Base-by-base conservation (phyloP, 2,329 filamentous ascomycete species). In the Pyrenochaeta sp. region DNA sequence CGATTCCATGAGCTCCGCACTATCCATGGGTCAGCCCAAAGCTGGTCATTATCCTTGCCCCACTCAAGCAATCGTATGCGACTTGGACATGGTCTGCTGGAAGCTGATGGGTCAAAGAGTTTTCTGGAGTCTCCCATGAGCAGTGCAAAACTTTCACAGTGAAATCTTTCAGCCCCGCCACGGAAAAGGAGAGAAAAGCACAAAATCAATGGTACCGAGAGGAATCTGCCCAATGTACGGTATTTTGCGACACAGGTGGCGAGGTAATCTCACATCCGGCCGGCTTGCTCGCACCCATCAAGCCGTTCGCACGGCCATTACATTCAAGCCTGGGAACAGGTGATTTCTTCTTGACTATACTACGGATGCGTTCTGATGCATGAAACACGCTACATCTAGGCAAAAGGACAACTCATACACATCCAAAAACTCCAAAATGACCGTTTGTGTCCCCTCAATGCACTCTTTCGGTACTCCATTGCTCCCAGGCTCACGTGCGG, bases 401-500 rank as follows among this genome's bases (percentile, higher is more conserved):
- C 44, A 55, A 47, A 56, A 59, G 22, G 24, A 39, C 24, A 41
- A 34, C 36, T 46, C 41, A 46, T 22, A 55, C 32, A 47, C 39
- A 17, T 18, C 22, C 21, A 24, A 40, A 57, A 51, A 58, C 55
- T 49, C 44, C 44, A 49, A 54, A 48, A 55, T 57, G 54, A 23
- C 48, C 23, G 59, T 59, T 62, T 55, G 55, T 35, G 30, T 30
- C 49, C 23, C 47, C 52, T 54, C 48, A 50, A 61, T 61, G 60
- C 58, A 57, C 47, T 22, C 26, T 22, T 34, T 20, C 19, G 31
- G 22, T 20, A 34, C 41, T 6, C 4, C n/a, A n/a, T 18, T 11
- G 18, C 23, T 20, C 21, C 19, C 3, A 19, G 15, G 20, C 26
- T 17, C 22, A 36, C 22, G 35, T 29, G 35, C 23, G 20, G 14